phyloP scores from a whole-genome alignment of 2,329 filamentous ascomycete species.

The Colletotrichum somersetense region DNA sequence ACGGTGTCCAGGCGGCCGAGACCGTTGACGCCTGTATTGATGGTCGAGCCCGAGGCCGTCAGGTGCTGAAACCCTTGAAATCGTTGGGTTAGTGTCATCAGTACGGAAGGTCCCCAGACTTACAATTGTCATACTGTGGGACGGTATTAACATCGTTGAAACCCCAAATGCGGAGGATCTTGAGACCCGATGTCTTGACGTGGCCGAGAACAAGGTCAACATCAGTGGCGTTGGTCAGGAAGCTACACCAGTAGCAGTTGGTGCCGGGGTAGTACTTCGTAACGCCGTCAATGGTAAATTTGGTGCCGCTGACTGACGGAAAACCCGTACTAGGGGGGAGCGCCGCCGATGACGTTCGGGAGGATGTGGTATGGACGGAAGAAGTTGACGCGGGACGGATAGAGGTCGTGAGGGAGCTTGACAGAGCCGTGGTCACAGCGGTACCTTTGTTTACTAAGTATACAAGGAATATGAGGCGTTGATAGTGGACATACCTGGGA shows the following conservation, averaged over 20 bases:
- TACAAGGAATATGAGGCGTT: not conserved
- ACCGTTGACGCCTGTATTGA: conserved; percentile 72
- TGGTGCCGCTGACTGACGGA: conserved; percentile 46
- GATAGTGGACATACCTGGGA: conserved; percentile 46
- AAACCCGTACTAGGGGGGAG: conserved; percentile 43
- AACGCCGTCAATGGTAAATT: conserved; percentile 59
- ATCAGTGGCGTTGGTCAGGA: conserved; percentile 66
- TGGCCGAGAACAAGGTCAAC: conserved; percentile 66
- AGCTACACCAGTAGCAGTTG: conserved; percentile 70
- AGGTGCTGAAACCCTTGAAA: conserved; percentile 61
- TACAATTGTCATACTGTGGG: conserved; percentile 48
- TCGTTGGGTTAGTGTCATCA: not conserved
- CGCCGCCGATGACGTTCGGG: conserved; percentile 28
- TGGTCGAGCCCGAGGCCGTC: conserved; percentile 62
- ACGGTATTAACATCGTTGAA: conserved; percentile 68
- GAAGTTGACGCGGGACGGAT: conserved; percentile 33
- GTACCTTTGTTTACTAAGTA: not conserved
- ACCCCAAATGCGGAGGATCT: conserved; percentile 71
- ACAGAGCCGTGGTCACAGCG: conserved; percentile 37
- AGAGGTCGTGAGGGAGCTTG: conserved; percentile 37
- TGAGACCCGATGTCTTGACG: conserved; percentile 63
- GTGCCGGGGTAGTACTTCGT: conserved; percentile 65
- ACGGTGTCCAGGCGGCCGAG: conserved; percentile 73
- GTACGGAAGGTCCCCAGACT: conserved; percentile 48
- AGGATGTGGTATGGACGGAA: conserved; percentile 35